These are phyloP conservation scores for Schrenkiella parvula DNA, from an alignment of 345 rosid species.

Conservation along the genomic window DNA sequence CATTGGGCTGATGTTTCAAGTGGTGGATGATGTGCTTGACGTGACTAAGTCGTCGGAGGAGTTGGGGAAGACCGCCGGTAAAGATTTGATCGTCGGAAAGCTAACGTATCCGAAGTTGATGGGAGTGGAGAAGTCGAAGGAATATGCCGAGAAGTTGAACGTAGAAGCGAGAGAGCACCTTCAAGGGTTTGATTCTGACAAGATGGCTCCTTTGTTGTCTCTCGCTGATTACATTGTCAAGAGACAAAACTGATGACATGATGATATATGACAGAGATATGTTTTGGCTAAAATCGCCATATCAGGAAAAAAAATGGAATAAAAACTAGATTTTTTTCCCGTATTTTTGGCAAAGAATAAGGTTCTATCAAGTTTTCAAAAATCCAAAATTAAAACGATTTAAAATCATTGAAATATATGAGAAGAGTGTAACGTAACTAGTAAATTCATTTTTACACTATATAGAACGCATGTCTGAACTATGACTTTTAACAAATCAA, in stretches of 20 bases:
- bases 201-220: constrained; percentile 59
- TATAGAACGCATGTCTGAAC: no score
- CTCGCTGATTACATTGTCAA: constrained; percentile 54
- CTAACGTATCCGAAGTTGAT: constrained; percentile 62
- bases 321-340: not conserved
- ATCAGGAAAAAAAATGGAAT: not conserved
- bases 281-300: not conserved
- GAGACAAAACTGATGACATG: constrained; percentile 3
- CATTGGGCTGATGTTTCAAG: constrained; percentile 72
- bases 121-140: constrained; percentile 58
- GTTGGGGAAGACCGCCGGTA: constrained; percentile 77
- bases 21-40: constrained; percentile 81
- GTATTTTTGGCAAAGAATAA: not conserved
- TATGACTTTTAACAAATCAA: no score
- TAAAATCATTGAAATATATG: no score
- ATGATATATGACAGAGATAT: not conserved
- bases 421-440: not conserved
- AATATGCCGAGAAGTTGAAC: constrained; percentile 48
- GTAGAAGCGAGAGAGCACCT: constrained; percentile 50
- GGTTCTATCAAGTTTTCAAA: not conserved
- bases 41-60: constrained; percentile 68
- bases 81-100: constrained; percentile 62
- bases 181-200: constrained; percentile 43
- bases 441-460: not conserved
- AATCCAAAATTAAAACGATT: no score